Percentiles rank a stretch among this genome's conserved stretches.
These are phyloP conservation scores for Samsoniella hepiali DNA, from an alignment of 2,329 filamentous ascomycete species.

Conservation along the genomic window DNA sequence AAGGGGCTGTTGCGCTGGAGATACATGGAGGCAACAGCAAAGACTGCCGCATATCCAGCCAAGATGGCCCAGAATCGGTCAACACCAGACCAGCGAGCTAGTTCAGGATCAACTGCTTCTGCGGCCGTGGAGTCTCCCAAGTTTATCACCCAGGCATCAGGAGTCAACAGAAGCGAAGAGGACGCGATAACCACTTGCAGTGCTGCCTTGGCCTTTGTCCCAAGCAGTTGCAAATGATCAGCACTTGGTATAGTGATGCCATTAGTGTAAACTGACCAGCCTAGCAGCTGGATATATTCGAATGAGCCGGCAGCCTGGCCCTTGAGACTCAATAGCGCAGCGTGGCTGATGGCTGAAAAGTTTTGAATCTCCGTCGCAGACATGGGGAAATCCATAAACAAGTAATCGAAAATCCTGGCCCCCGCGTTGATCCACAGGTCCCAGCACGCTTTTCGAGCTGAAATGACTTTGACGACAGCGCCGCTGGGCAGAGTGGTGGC, in stretches of 20 bases:
- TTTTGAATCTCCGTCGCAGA: slow-evolving; percentile 65
- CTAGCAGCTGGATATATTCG: slow-evolving; percentile 34
- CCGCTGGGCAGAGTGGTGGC: slow-evolving; percentile 34
- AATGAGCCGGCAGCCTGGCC: slow-evolving; percentile 44
- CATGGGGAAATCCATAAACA: slow-evolving; percentile 49
- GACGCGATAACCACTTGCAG: slow-evolving; percentile 12
- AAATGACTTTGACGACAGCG: slow-evolving; percentile 29
- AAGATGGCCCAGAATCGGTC: slow-evolving; percentile 71
- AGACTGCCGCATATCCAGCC: slow-evolving; percentile 76
- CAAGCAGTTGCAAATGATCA: slow-evolving; percentile 18
- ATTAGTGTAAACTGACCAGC: slow-evolving; percentile 46
- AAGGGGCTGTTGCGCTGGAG: slow-evolving; percentile 70
- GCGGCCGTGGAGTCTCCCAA: slow-evolving; percentile 43
- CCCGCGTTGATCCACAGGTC: slow-evolving; percentile 41
- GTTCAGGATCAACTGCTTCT: slow-evolving; percentile 47
- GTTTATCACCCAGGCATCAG: slow-evolving; percentile 57
- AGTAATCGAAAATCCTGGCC: slow-evolving; percentile 47
- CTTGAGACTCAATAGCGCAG: slow-evolving; percentile 62
- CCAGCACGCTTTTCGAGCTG: slow-evolving; percentile 40
- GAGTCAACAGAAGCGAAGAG: slow-evolving; percentile 38
- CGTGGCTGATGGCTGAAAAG: slow-evolving; percentile 74
- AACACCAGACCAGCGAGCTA: slow-evolving; percentile 65
- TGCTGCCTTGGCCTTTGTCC: not conserved
- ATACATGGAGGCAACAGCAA: slow-evolving; percentile 72
- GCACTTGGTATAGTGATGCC: slow-evolving; percentile 32